These are phyloP conservation scores for Rachicladosporium sp. DNA, from an alignment of 2,329 filamentous ascomycete genomes.

Conservation along the genomic window DNA sequence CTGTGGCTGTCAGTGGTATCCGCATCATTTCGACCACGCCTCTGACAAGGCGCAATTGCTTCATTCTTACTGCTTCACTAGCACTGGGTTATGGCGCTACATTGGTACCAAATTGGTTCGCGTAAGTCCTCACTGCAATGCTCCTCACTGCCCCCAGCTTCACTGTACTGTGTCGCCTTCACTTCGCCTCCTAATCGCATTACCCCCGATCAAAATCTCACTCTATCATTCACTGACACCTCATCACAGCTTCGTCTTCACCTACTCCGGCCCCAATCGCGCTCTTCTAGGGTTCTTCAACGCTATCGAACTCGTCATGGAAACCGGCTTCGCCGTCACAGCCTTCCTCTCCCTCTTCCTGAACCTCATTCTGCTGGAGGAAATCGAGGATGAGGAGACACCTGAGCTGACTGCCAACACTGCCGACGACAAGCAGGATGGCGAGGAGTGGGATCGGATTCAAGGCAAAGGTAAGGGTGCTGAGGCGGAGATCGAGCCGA, in stretches of 20 bases:
- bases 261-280: constrained; percentile 55
- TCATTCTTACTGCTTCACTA: constrained; percentile 66
- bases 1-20: constrained; percentile 66
- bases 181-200: no score
- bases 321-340: constrained; percentile 59
- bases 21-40: constrained; percentile 59
- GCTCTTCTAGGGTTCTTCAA: constrained; percentile 62
- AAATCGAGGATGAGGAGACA: constrained; percentile 53
- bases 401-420: constrained; percentile 32
- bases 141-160: no score
- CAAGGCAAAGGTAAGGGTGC: constrained; percentile 11
- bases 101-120: constrained; percentile 29
- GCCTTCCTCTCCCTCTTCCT: constrained; percentile 61
- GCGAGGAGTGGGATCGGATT: constrained; percentile 30
- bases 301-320: constrained; percentile 40
- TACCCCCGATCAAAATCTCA: no score
- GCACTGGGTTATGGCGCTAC: constrained; percentile 54
- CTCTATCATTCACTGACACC: constrained; percentile 1
- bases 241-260: constrained; percentile 50
- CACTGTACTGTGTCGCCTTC: no score
- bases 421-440: constrained; percentile 25
- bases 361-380: constrained; percentile 61
- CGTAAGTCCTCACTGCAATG: constrained; percentile 13
- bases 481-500: constrained; percentile 1
- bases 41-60: constrained; percentile 69